These are phyloP conservation scores for Nannizziopsis barbatae DNA, from an alignment of 2,329 filamentous ascomycete genomes.

Conservation along the genomic window DNA sequence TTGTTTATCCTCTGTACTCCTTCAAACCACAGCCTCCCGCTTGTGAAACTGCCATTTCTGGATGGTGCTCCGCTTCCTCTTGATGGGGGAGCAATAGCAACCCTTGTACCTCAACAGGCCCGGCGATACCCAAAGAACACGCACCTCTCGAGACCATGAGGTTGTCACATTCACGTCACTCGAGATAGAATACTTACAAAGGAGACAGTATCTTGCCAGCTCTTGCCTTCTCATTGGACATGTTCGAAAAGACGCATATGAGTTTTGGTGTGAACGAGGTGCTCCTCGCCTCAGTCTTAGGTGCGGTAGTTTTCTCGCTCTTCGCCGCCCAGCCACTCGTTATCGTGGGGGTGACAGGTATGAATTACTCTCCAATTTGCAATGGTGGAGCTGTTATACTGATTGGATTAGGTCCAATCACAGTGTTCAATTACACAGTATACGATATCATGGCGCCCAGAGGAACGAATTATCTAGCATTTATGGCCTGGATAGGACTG, in stretches of 20 bases:
- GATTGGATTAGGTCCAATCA: constrained; percentile 56
- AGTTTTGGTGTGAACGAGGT: constrained; percentile 88
- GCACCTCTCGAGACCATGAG: background rate
- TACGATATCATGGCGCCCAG: constrained; percentile 74
- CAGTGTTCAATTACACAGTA: constrained; percentile 88
- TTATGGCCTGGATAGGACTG: constrained; percentile 87
- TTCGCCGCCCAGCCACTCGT: constrained; percentile 75
- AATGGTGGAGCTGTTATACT: constrained; percentile 46
- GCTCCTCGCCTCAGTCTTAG: constrained; percentile 72
- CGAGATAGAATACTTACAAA: constrained; percentile 11
- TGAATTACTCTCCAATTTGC: constrained; percentile 10
- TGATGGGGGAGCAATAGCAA: no score
- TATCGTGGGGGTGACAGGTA: constrained; percentile 78
- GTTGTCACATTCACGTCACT: background rate
- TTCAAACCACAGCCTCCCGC: background rate
- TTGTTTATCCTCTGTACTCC: background rate
- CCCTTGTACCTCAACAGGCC: no score
- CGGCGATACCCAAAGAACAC: background rate
- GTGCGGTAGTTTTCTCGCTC: constrained; percentile 67
- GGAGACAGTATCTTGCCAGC: constrained; percentile 64
- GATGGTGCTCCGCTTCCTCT: no score
- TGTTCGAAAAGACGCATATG: constrained; percentile 78
- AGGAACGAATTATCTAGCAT: constrained; percentile 71
- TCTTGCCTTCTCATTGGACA: constrained; percentile 79
- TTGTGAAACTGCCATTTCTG: no score